A percentile compares a stretch with the other conserved stretches of the same genome.
Evolutionary conservation across 305 asterid genomes (phyloP).

Genomic region (Fraxinus angustifolia): DNA sequence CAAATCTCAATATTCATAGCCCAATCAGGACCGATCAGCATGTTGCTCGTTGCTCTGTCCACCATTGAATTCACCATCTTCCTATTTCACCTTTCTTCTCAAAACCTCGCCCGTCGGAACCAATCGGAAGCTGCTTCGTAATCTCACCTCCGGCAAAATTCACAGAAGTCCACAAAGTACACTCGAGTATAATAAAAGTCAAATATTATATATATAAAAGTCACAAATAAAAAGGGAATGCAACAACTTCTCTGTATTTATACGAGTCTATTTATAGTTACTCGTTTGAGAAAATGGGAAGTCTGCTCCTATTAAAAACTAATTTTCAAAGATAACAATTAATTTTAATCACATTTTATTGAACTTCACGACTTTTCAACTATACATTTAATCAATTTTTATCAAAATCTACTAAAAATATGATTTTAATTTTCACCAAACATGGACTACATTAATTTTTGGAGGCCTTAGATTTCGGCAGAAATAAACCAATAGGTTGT

Average conservation of each 20-base stretch:
- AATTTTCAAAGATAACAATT: too few species aligned
- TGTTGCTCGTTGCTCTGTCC: constrained; percentile 69
- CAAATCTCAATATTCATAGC: constrained; percentile 78
- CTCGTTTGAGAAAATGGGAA: background rate
- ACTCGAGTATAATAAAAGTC: background rate
- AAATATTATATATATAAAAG: background rate
- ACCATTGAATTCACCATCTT: constrained; percentile 70
- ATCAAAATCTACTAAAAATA: too few species aligned
- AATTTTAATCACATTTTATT: too few species aligned
- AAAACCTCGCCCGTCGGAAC: constrained; percentile 11
- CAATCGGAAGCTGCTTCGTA: constrained; percentile 6
- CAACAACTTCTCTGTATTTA: background rate
- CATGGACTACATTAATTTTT: too few species aligned
- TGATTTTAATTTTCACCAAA: too few species aligned
- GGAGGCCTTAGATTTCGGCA: background rate
- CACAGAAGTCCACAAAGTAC: background rate
- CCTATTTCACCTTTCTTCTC: constrained; percentile 1
- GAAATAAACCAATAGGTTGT: background rate
- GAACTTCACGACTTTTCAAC: too few species aligned
- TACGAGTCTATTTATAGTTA: background rate
- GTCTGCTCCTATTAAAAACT: too few species aligned
- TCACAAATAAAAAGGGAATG: background rate
- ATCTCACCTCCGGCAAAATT: constrained; percentile 11
- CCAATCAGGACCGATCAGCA: constrained; percentile 86
- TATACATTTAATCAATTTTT: too few species aligned